These are phyloP conservation scores for Diddensiella transvaalensis DNA, from an alignment of 805 yeast species.

Conservation along the genomic window DNA sequence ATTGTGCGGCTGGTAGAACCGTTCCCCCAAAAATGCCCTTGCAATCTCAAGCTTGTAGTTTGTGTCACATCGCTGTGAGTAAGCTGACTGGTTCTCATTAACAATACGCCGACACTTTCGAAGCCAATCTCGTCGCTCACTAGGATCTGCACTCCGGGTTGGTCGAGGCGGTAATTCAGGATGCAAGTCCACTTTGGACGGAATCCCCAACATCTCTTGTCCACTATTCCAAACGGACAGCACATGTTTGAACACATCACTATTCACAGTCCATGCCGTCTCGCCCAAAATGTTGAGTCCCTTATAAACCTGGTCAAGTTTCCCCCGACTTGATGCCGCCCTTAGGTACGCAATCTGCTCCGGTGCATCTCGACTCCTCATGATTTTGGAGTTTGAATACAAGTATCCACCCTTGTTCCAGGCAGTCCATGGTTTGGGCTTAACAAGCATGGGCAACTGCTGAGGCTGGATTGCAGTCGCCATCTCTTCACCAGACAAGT, in stretches of 20 bases:
- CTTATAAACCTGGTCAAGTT: conserved; percentile 61
- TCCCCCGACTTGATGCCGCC: conserved; percentile 72
- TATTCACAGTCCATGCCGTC: conserved; percentile 91
- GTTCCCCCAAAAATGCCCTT: conserved; percentile 73
- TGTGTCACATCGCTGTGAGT: conserved; percentile 89
- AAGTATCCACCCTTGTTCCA: conserved; percentile 84
- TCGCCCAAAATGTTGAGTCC: conserved; percentile 84
- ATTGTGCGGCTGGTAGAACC: conserved; percentile 59
- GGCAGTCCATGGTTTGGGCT: conserved; percentile 84
- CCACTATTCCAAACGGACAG: conserved; percentile 87
- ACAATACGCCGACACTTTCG: conserved; percentile 53
- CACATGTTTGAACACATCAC: conserved; percentile 61
- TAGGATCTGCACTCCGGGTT: conserved; percentile 64
- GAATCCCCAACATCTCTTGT: conserved; percentile 59
- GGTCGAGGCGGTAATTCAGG: conserved; percentile 57
- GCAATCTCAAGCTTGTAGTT: conserved; percentile 95
- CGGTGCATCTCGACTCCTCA: conserved; percentile 78
- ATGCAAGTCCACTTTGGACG: conserved; percentile 47
- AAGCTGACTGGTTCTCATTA: conserved; percentile 58
- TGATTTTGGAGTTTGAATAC: conserved; percentile 56
- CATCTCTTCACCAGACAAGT: conserved; percentile 61
- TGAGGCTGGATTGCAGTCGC: conserved; percentile 77
- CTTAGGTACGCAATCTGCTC: conserved; percentile 86
- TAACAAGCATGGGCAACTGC: conserved; percentile 83
- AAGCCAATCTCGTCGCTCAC: conserved; percentile 64